Percentiles rank a stretch among this genome's conserved stretches.
phyloP scores from a whole-genome alignment of 2,329 filamentous ascomycete genomes.

The Fusarium sulawesiense region DNA sequence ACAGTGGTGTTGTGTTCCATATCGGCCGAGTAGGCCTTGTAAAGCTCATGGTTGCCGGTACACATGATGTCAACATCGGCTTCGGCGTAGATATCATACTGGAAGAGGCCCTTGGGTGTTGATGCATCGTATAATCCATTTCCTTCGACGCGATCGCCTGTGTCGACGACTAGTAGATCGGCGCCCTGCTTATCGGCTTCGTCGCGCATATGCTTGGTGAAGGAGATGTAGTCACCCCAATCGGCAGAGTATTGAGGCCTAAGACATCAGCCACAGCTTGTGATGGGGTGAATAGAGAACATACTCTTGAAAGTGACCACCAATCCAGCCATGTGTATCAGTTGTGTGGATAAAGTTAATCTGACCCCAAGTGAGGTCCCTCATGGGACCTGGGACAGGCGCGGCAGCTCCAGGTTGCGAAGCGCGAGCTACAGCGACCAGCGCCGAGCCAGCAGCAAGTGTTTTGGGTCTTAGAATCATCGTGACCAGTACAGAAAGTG shows the following conservation, averaged over 20 bases:
- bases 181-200: constrained; percentile 81
- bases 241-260: constrained; percentile 93
- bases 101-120: constrained; percentile 86
- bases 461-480: constrained; percentile 46
- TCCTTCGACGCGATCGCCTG: constrained; percentile 91
- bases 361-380: constrained; percentile 89
- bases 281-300: constrained; percentile 26
- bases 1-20: constrained; percentile 84
- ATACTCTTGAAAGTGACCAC: constrained; percentile 90
- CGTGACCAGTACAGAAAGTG: not conserved
- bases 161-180: constrained; percentile 94
- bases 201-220: constrained; percentile 82
- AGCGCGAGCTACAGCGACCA: constrained; percentile 55
- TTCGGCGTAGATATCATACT: constrained; percentile 85
- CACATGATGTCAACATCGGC: constrained; percentile 87
- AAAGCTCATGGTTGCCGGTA: constrained; percentile 95
- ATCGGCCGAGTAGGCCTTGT: constrained; percentile 80
- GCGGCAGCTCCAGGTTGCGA: constrained; percentile 84
- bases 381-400: constrained; percentile 83
- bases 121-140: constrained; percentile 96
- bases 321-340: constrained; percentile 95
- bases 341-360: constrained; percentile 98
- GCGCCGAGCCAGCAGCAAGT: constrained; percentile 43
- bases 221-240: constrained; percentile 98
- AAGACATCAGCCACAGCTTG: constrained; percentile 15